Base-by-base conservation (phyloP, 1,139 yeast genomes). In the Diutina pseudorugosa region DNA sequence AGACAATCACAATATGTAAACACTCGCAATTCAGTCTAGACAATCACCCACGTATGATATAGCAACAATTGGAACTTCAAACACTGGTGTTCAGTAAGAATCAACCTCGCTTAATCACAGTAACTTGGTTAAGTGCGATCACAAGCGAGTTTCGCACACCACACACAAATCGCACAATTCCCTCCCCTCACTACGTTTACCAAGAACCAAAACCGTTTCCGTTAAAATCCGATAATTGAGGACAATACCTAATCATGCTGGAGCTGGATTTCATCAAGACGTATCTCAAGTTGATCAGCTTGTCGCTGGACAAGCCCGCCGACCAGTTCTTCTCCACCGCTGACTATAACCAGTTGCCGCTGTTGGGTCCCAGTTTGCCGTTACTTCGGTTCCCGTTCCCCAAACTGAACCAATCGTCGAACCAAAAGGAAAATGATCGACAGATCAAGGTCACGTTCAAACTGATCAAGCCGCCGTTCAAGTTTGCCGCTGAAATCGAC, bases 301-400 rank as follows among this genome's bases (percentile, higher is more conserved):
- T 45, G 4, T 27, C 27, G 16, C 21, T 9, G 36, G 49, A 45
- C 23, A 45, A 45, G 23, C 40, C 49, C n/a, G 41, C 40, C 23
- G 27, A 18, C 19, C 23, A 45, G 16, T 45, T 45, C 41, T 45
- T n/a, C 16, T 45, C 49, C 21, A 45, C 49, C 23, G 16, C n/a
- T 18, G 49, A 45, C 40, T 45, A 45, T 14, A 19, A 25, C 21
- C 36, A 45, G 27, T 45, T 45, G 21, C 4, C 19, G 9, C 18
- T 33, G 14, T 27, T 45, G 20, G 49, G 49, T 11, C 49, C 49
- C 36, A 25, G 40, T 18, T 45, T 45, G 49, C 49, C 49, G 2
- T 11, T 27, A 16, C 49, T 45, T 36, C 27, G 27, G 23, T 45
- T 45, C 23, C 49, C 49, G 11, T 45, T 45, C 49, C 49, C 49